phyloP scores from a whole-genome alignment of 2,329 filamentous ascomycete genomes.

The Pseudopithomyces maydicus region DNA sequence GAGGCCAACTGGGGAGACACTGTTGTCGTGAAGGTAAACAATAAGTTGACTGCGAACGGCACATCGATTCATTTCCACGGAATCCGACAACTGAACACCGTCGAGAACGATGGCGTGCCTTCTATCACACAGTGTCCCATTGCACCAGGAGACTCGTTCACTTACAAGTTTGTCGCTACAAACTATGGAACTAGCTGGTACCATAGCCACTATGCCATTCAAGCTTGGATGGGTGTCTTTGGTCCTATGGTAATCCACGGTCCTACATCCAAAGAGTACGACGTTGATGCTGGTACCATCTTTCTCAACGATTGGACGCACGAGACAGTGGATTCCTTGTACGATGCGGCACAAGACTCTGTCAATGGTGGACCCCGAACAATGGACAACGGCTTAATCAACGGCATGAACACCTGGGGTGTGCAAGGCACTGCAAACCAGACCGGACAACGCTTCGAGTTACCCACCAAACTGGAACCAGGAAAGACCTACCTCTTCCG shows the following conservation, averaged over 20 bases:
- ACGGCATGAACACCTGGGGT: slow-evolving; percentile 12
- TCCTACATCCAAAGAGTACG: slow-evolving; percentile 26
- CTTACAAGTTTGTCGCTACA: slow-evolving; percentile 42
- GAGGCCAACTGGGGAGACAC: slow-evolving; percentile 28
- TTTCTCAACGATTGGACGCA: slow-evolving; percentile 38
- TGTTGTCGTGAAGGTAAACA: slow-evolving; percentile 20
- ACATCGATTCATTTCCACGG: slow-evolving; percentile 53
- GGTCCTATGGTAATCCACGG: slow-evolving; percentile 39
- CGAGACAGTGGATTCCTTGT: slow-evolving; percentile 32
- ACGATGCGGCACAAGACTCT: slow-evolving; percentile 21
- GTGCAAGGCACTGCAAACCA: slow-evolving; percentile 3
- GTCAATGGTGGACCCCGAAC: slow-evolving; percentile 30
- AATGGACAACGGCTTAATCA: slow-evolving; percentile 24
- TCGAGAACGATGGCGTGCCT: slow-evolving; percentile 29
- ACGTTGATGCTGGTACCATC: slow-evolving; percentile 35
- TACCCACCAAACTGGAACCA: slow-evolving; percentile 38
- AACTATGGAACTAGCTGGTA: slow-evolving; percentile 52
- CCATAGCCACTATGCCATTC: slow-evolving; percentile 49
- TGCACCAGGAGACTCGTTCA: slow-evolving; percentile 26
- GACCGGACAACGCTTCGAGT: slow-evolving; percentile 11
- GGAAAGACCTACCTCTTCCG: slow-evolving; percentile 48
- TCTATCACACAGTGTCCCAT: slow-evolving; percentile 42
- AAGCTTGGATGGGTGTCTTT: slow-evolving; percentile 48
- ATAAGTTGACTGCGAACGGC: slow-evolving; percentile 40
- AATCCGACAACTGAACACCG: slow-evolving; percentile 11